Conservation (phyloP, 805 yeast genomes). For the Saturnispora mendoncae region DNA sequence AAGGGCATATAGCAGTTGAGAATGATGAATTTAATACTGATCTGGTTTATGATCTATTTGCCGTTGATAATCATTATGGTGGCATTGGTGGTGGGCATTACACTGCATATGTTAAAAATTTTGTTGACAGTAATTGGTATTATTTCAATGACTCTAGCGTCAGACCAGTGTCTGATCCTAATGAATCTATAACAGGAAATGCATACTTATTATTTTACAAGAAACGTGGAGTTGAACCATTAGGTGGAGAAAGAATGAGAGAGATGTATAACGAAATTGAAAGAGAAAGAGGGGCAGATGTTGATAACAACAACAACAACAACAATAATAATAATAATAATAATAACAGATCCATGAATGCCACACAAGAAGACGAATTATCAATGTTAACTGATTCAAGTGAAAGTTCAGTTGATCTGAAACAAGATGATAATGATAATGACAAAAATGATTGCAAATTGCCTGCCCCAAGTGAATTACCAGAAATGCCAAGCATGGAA, state of each 20-base stretch:
- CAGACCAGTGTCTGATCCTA: constrained; percentile 43
- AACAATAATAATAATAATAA: constrained; percentile 9
- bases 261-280: constrained; percentile 35
- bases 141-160: constrained; percentile 84
- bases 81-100: constrained; percentile 98
- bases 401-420: background rate
- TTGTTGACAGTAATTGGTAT: constrained; percentile 73
- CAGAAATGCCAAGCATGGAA: background rate
- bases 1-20: constrained; percentile 38
- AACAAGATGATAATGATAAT: background rate
- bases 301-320: too few relatives aligned
- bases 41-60: constrained; percentile 72
- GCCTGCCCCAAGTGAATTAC: too few relatives aligned
- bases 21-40: constrained; percentile 28
- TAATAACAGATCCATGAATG: constrained; percentile 3
- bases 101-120: constrained; percentile 81
- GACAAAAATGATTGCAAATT: background rate
- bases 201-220: constrained; percentile 85
- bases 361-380: background rate
- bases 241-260: constrained; percentile 42
- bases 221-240: constrained; percentile 33
- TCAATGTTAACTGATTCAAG: constrained; percentile 4
- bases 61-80: constrained; percentile 93
- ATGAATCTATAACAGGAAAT: constrained; percentile 56
- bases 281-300: constrained; percentile 13